Base-by-base conservation (phyloP, 257 asterid genomes). In the Lithospermum erythrorhizon region DNA sequence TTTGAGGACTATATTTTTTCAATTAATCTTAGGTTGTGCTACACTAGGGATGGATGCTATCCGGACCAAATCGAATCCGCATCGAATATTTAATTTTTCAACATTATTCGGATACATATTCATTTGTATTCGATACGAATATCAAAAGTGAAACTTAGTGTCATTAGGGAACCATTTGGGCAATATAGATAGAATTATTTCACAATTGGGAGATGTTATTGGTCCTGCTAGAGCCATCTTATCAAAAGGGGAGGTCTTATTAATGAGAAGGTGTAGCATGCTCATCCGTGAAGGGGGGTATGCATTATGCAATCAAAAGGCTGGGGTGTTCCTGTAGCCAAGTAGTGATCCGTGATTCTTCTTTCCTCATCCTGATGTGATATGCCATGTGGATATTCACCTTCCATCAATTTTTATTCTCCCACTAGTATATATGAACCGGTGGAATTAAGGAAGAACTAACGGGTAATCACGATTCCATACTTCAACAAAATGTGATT, bases 281-380 rank as follows among this genome's bases (percentile, higher is more conserved):
- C 22, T 54, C 19, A 69, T 69, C 61, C 57, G 65, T 63, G 69
- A 35, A 69, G 17, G 57, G 13, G 14, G 5, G 57, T 55, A 52
- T 52, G 13, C 7, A 6, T 57, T 55, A 58, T 63, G 65, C 37
- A 56, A 48, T 35, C 17, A 29, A 16, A 57, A 53, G 55, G 58
- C 58, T 61, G 72, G 37, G 62, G 25, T 64, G 6, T 70, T 70
- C 45, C 62, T 70, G 74, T 63, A 58, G 57, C 30, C 6, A 51
- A 32, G 65, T 37, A 32, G 65, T 37, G 65, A 16, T 70, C 74
- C 74, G 74, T 70, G 74, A 70, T 20, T 52, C 69, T 22, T 48
- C 59, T n/a, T 63, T 57, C 59, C 55, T 58, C 74, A 58, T 24
- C 69, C 19, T 58, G 65, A 70, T 70, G 53, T 64, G 69, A 70